Conservation (phyloP, 371 early-diverging fungal species). For the Mucor piriformis region DNA sequence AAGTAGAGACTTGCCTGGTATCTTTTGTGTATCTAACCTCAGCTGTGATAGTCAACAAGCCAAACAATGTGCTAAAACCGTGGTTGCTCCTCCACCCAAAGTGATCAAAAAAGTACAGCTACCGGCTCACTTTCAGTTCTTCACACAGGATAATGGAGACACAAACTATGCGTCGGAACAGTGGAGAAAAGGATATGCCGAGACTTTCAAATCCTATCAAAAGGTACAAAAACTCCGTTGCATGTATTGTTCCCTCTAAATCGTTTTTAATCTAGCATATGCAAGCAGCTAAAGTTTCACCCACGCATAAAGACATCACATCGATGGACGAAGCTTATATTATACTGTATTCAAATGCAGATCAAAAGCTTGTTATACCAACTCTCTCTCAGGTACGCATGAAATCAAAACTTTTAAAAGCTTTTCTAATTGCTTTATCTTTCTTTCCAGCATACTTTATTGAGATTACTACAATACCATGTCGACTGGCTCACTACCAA, state of each 20-base stretch:
- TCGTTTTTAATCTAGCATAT: slow-evolving; percentile 1
- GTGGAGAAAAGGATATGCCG: slow-evolving; percentile 35
- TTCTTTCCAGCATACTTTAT: slow-evolving; percentile 18
- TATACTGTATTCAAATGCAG: slow-evolving; percentile 1
- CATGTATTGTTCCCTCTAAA: not conserved
- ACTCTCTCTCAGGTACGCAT: slow-evolving; percentile 25
- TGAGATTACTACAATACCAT: slow-evolving; percentile 28
- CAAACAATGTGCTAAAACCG: slow-evolving; percentile 29
- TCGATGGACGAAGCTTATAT: slow-evolving; percentile 11
- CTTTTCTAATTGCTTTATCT: too few species aligned
- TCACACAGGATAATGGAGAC: not conserved
- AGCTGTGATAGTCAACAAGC: slow-evolving; percentile 36
- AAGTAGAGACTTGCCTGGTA: not conserved
- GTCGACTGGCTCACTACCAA: slow-evolving; percentile 32
- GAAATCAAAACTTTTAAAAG: too few species aligned
- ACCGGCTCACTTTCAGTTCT: slow-evolving; percentile 35
- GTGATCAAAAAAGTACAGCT: slow-evolving; percentile 19
- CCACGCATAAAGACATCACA: slow-evolving; percentile 14
- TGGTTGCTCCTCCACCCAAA: slow-evolving; percentile 36
- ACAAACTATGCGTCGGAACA: slow-evolving; percentile 18
- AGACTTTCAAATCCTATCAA: slow-evolving; percentile 33
- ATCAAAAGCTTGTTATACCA: slow-evolving; percentile 7
- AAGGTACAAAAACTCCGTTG: slow-evolving; percentile 12
- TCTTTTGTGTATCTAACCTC: not conserved
- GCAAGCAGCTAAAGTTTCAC: slow-evolving; percentile 13